phyloP scores from a whole-genome alignment of 176 grass and related monocot species.

The Aegilops umbellulata region DNA sequence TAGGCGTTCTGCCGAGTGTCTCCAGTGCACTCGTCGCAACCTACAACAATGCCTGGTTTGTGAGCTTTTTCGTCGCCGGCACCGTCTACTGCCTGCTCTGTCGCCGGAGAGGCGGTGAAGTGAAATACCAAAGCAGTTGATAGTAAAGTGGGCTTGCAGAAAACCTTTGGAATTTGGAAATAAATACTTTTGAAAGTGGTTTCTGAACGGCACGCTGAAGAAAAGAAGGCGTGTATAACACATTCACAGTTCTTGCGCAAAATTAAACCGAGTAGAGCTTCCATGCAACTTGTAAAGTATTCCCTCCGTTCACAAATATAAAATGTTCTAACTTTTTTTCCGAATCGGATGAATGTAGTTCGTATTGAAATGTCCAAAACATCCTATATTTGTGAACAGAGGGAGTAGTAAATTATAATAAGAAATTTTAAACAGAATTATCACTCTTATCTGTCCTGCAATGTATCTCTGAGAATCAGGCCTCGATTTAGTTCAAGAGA shows the following conservation, averaged over 20 bases:
- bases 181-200: neutral
- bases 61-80: slow-evolving; percentile 79
- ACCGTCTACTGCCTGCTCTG: slow-evolving; percentile 67
- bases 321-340: too few relatives aligned
- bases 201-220: neutral
- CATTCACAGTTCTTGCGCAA: neutral
- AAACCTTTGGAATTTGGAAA: neutral
- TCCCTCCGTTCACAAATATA: too few relatives aligned
- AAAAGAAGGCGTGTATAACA: neutral
- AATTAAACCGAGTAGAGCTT: neutral
- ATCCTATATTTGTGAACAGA: too few relatives aligned
- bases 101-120: slow-evolving; percentile 3
- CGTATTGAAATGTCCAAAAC: too few relatives aligned
- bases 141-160: neutral
- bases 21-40: slow-evolving; percentile 32
- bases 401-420: neutral
- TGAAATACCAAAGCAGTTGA: neutral
- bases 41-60: slow-evolving; percentile 92
- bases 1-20: slow-evolving; percentile 53
- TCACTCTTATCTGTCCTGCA: neutral
- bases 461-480: neutral
- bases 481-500: neutral
- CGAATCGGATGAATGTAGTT: too few relatives aligned
- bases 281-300: neutral
- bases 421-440: neutral